Conservation (phyloP, 345 rosid genomes). For the Gossypium turneri region DNA sequence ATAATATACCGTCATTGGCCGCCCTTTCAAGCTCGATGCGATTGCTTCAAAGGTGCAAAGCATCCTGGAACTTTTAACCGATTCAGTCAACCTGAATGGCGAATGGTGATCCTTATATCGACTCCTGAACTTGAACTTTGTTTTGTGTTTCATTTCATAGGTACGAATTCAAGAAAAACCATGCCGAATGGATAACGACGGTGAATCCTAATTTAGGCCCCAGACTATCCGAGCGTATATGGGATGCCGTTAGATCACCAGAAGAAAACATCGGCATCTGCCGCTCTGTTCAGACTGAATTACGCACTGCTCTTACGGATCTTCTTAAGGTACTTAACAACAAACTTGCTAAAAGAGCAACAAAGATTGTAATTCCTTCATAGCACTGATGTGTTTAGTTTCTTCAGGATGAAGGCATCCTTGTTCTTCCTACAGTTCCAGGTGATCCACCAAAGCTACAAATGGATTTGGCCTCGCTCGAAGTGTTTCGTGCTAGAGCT, state of each 20-base stretch:
- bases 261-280: constrained; percentile 43
- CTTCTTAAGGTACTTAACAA: constrained; percentile 58
- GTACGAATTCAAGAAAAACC: constrained; percentile 81
- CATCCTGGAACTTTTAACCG: not conserved
- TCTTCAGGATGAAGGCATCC: constrained; percentile 53
- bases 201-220: constrained; percentile 75
- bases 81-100: not conserved
- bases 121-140: not conserved
- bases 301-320: constrained; percentile 47
- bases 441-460: constrained; percentile 76
- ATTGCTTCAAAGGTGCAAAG: constrained; percentile 47
- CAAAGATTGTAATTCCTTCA: not conserved
- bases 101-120: not conserved
- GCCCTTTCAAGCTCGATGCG: constrained; percentile 78
- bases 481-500: constrained; percentile 50
- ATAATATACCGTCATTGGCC: constrained; percentile 59
- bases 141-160: constrained; percentile 25
- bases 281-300: constrained; percentile 45
- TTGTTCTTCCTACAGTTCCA: constrained; percentile 78
- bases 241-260: constrained; percentile 49
- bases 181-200: constrained; percentile 61
- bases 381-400: too few species aligned
- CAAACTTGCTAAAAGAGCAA: not conserved
- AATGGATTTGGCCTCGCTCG: constrained; percentile 44
- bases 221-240: constrained; percentile 46